phyloP scores from a whole-genome alignment of 306 rosid species.

The Senna siamea region DNA sequence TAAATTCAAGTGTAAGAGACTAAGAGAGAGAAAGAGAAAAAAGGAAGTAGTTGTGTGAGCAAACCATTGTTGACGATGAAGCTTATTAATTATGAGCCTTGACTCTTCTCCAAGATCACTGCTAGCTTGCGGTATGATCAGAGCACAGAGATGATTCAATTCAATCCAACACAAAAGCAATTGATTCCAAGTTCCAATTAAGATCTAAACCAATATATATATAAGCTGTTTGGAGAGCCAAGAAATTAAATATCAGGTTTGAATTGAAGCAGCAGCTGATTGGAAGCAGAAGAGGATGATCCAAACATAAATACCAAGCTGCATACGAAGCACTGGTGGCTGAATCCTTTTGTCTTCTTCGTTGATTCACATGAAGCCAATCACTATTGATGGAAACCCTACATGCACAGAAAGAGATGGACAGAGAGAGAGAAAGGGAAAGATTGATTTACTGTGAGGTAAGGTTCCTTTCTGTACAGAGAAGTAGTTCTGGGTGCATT shows the following conservation, averaged over 20 bases:
- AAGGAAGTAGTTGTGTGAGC: slow-evolving; percentile 21
- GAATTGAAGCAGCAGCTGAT: background rate
- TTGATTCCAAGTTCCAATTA: slow-evolving; percentile 20
- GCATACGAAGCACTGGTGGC: slow-evolving; percentile 13
- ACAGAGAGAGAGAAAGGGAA: slow-evolving; percentile 32
- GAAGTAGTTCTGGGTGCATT: slow-evolving; percentile 34
- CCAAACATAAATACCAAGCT: background rate
- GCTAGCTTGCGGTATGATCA: too few species aligned
- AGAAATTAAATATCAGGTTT: too few species aligned
- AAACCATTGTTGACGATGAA: slow-evolving; percentile 41
- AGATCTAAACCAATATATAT: slow-evolving; percentile 30
- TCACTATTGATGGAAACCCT: slow-evolving; percentile 47
- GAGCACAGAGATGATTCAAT: slow-evolving; percentile 30
- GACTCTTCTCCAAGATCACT: slow-evolving; percentile 34
- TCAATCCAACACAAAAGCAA: slow-evolving; percentile 24
- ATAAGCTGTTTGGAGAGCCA: too few species aligned
- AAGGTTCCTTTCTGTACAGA: slow-evolving; percentile 36
- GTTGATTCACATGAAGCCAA: slow-evolving; percentile 38
- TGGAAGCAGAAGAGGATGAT: slow-evolving; percentile 31
- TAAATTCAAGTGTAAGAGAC: slow-evolving; percentile 34
- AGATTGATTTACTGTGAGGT: slow-evolving; percentile 28
- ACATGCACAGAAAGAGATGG: slow-evolving; percentile 20
- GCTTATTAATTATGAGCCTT: background rate
- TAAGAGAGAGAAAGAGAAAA: background rate
- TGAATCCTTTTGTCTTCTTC: slow-evolving; percentile 17